These are phyloP conservation scores for Sclerotinia borealis DNA, from an alignment of 2,329 filamentous ascomycete species.

Conservation along the genomic window DNA sequence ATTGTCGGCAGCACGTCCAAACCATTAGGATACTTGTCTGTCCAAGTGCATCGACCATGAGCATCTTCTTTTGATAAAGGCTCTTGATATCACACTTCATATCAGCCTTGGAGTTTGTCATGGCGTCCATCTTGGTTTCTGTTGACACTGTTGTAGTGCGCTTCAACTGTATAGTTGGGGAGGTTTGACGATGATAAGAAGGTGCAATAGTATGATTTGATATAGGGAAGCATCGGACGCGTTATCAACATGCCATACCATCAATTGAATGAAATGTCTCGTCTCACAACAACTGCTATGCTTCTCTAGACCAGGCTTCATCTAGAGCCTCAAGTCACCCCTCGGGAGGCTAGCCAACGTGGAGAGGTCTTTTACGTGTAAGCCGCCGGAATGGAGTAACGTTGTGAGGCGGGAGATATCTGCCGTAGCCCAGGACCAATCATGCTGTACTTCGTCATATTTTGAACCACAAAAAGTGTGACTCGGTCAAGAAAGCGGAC, in stretches of 20 bases:
- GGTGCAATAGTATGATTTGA: not conserved
- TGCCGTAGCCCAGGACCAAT: no score
- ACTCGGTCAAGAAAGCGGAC: no score
- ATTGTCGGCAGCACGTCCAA: conserved; percentile 50
- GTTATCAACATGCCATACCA: not conserved
- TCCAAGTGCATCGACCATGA: conserved; percentile 48
- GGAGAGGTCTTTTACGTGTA: no score
- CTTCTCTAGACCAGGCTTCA: not conserved
- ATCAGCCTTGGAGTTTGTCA: conserved; percentile 16
- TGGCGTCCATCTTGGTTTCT: not conserved
- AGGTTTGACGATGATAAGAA: not conserved
- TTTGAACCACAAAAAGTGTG: not conserved
- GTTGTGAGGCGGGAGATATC: no score
- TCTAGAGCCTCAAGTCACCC: not conserved
- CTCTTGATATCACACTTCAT: conserved; percentile 39
- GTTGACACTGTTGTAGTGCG: not conserved
- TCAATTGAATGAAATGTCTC: not conserved
- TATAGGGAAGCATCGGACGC: not conserved
- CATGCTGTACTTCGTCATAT: not conserved
- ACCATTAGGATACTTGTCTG: conserved; percentile 48
- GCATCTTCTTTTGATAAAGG: conserved; percentile 43
- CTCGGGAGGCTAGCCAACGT: no score
- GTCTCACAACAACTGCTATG: not conserved
- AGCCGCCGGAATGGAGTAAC: no score
- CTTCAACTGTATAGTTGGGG: not conserved